Conservation (phyloP, 2,329 filamentous ascomycete genomes). For the Fusarium concolor region DNA sequence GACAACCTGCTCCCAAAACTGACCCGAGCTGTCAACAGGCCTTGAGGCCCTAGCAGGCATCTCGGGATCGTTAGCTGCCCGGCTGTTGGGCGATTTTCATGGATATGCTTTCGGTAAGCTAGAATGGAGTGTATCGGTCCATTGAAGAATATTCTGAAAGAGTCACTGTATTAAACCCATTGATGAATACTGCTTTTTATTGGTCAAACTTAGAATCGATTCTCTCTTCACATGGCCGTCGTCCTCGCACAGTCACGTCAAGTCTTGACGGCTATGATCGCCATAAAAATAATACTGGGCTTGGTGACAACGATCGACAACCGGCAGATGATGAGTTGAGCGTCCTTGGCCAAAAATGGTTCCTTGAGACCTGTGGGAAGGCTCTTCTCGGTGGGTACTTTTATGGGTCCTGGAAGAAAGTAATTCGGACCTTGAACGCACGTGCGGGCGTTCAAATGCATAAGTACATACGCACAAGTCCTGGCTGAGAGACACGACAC, state of each 20-base stretch:
- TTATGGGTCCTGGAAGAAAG: neutral
- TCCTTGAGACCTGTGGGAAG: conserved; percentile 3
- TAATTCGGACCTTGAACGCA: conserved; percentile 8
- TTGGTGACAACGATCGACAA: conserved; percentile 35
- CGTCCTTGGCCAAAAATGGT: conserved; percentile 8
- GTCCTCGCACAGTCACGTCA: neutral
- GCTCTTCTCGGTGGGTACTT: conserved; percentile 1
- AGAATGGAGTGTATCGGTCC: conserved; percentile 9
- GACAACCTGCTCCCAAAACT: conserved; percentile 23
- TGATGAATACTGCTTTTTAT: conserved; percentile 21
- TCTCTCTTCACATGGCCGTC: neutral
- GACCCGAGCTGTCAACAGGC: conserved; percentile 28
- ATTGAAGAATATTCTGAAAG: conserved; percentile 10
- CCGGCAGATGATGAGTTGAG: conserved; percentile 30
- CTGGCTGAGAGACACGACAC: conserved; percentile 19
- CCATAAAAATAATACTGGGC: conserved; percentile 16
- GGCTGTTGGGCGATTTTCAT: conserved; percentile 28
- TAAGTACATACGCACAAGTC: conserved; percentile 25
- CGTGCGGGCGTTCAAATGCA: conserved; percentile 29
- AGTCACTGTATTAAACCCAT: conserved; percentile 4
- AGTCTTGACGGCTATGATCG: conserved; percentile 9
- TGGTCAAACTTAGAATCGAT: conserved; percentile 20
- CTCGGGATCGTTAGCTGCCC: conserved; percentile 27
- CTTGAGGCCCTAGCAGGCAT: conserved; percentile 11
- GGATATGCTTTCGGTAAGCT: conserved; percentile 19